Base-by-base conservation (phyloP, 495 filamentous ascomycete species). In the Penicillium daleae region DNA sequence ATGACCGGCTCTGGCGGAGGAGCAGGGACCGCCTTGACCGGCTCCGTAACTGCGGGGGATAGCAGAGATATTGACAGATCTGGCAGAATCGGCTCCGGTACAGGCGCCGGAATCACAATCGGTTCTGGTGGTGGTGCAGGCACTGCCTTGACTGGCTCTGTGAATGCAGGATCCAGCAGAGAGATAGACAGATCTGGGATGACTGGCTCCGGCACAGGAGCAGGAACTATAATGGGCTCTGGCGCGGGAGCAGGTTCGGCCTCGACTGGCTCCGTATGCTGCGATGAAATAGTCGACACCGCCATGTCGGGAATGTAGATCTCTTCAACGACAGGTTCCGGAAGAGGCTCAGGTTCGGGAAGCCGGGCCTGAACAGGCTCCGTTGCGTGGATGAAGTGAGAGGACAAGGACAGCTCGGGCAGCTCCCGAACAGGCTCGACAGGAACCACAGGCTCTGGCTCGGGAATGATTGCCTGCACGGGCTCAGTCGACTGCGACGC, bases 221-320 rank as follows among this genome's bases (percentile, higher is more conserved):
- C 65, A 29, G 66, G 66, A 35, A 74, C 68, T 26, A 69, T 46
- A 27, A 71, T 58, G 5, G 77, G 74, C n/a, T 59, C 68, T 24
- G 54, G 54, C 6, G 37, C 33, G 4, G 54, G 54, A 19, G 35
- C 54, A 40, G 54, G 35, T 12, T 40, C 35, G 12, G 54, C 54
- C 54, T 40, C 66, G 22, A 76, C 62, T 7, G 80, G 80, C 50
- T 81, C 78, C 12, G 81, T 87, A 9, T 81, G 70, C 46, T 82
- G 72, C 7, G 79, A 75, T 31, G 71, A 76, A 44, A 88, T 73
- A 7, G 76, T 62, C 21, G 87, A 85, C 37, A 88, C 68, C 32
- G 72, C 76, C 26, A 85, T 61, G 37, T 74, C 50, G 9, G 66
- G 69, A 19, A 69, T 55, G 15, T 54, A 40, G 10, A 46, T 57